Conservation (phyloP, 441 rosid genomes). For the Populus hybrid region DNA sequence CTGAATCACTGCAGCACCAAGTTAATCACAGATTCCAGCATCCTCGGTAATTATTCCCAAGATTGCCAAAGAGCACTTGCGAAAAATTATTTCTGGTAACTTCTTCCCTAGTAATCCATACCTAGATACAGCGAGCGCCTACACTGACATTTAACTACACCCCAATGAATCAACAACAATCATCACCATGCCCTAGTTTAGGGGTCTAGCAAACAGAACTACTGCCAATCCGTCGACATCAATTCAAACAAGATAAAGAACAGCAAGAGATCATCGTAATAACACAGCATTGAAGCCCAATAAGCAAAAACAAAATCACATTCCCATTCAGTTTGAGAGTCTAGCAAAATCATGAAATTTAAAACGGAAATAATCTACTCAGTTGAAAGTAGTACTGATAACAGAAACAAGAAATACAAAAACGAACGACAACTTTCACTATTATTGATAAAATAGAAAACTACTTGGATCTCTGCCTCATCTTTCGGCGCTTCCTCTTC, state of each 20-base stretch:
- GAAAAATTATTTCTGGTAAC: neutral
- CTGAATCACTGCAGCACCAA: neutral
- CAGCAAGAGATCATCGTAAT: neutral
- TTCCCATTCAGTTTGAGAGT: neutral
- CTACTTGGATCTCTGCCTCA: constrained; percentile 76
- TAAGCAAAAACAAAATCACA: constrained; percentile 1
- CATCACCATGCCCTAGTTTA: neutral
- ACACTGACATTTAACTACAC: too few species aligned
- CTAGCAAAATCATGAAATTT: neutral
- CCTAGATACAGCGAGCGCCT: too few species aligned
- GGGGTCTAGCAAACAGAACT: neutral
- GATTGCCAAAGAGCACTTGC: neutral
- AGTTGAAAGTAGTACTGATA: constrained; percentile 8
- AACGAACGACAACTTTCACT: neutral
- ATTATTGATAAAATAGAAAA: neutral
- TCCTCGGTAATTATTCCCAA: neutral
- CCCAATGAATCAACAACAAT: too few species aligned
- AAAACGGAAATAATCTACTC: constrained; percentile 2
- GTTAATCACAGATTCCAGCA: neutral
- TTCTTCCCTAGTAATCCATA: too few species aligned
- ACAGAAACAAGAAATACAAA: constrained; percentile 2
- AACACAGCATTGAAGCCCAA: neutral
- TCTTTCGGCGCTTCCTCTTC: constrained; percentile 83
- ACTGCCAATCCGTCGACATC: neutral
- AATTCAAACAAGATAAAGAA: too few species aligned